Percentiles rank a stretch among this genome's conserved stretches.
These are phyloP conservation scores for Orobanche coerulescens DNA, from an alignment of 257 asterid genomes.

Conservation along the genomic window DNA sequence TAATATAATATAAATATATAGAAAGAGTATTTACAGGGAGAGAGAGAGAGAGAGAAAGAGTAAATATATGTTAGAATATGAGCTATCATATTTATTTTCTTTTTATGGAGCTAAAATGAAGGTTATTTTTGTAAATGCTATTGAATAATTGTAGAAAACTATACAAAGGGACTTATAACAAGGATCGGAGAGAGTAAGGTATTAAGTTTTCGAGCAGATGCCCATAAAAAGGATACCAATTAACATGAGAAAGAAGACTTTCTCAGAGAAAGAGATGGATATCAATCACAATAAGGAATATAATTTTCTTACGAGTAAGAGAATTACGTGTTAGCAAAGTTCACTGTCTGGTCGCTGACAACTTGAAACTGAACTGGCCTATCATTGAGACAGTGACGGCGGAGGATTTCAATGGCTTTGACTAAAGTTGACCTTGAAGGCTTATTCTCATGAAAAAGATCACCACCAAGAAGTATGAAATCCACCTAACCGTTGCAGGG, in stretches of 20 bases:
- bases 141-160: too few relatives aligned
- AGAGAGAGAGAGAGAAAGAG: too few relatives aligned
- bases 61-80: too few relatives aligned
- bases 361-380: constrained; percentile 89
- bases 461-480: constrained; percentile 91
- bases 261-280: constrained; percentile 6
- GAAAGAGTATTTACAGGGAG: too few relatives aligned
- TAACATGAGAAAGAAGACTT: background rate
- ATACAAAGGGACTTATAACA: too few relatives aligned
- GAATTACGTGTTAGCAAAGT: constrained; percentile 85
- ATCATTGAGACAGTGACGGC: constrained; percentile 85
- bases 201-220: background rate
- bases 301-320: background rate
- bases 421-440: constrained; percentile 95
- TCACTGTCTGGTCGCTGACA: constrained; percentile 93
- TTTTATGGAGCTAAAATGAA: too few relatives aligned
- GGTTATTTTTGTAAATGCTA: too few relatives aligned
- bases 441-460: constrained; percentile 94
- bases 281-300: background rate
- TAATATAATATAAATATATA: too few relatives aligned
- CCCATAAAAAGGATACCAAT: background rate
- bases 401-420: constrained; percentile 85
- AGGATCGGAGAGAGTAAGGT: too few relatives aligned
- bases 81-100: too few relatives aligned
- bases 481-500: constrained; percentile 51